Conservation (phyloP, 768 basidiomycete genomes). For the Suillus tomentosus region DNA sequence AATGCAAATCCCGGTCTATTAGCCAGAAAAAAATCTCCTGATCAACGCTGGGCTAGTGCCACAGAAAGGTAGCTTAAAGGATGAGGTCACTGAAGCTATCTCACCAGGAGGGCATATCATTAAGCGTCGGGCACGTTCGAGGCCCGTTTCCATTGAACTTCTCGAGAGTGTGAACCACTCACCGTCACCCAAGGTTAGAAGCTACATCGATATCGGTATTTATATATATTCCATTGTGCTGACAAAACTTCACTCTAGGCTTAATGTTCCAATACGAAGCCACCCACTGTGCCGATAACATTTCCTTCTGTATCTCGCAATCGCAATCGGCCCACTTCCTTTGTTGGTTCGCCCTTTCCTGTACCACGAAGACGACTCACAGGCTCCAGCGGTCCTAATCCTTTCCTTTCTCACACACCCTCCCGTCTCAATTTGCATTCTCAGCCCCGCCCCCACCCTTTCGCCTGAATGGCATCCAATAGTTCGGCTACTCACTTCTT, state of each 20-base stretch:
- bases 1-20: conserved; percentile 29
- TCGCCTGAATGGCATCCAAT: conserved; percentile 52
- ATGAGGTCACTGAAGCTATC: conserved; percentile 67
- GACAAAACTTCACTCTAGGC: conserved; percentile 2
- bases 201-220: neutral
- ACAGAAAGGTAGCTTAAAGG: conserved; percentile 45
- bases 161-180: conserved; percentile 51
- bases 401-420: conserved; percentile 24
- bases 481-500: conserved; percentile 69
- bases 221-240: neutral
- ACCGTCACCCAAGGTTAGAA: conserved; percentile 39
- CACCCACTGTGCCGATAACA: conserved; percentile 26
- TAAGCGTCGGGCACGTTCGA: conserved; percentile 72
- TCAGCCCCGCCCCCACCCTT: conserved; percentile 37
- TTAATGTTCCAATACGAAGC: conserved; percentile 8
- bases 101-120: conserved; percentile 78
- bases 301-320: conserved; percentile 44
- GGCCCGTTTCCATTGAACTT: conserved; percentile 70
- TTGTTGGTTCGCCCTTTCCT: conserved; percentile 55
- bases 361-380: conserved; percentile 54
- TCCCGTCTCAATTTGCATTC: neutral
- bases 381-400: conserved; percentile 35
- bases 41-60: conserved; percentile 24
- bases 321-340: conserved; percentile 45
- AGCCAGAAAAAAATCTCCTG: conserved; percentile 30